Percentiles rank a stretch among this genome's conserved stretches.
Evolutionary conservation across 345 rosid genomes (phyloP).

Genomic region (Reutealis trisperma): DNA sequence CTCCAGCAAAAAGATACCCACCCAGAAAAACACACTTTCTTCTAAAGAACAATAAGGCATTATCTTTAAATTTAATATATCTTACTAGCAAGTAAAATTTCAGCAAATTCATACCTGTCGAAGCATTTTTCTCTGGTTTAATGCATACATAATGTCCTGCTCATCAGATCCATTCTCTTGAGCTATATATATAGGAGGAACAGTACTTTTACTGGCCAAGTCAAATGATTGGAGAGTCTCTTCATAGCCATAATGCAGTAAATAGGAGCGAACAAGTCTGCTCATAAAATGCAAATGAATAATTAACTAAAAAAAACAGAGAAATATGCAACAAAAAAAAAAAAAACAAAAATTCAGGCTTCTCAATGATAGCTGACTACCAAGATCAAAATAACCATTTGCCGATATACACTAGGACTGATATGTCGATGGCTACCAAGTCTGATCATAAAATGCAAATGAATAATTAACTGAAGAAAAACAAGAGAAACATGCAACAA

Average conservation of each 20-base stretch:
- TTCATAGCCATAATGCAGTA: conserved; percentile 90
- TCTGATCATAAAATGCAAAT: conserved; percentile 43
- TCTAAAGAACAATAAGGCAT: background rate
- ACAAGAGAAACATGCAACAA: background rate
- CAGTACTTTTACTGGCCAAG: conserved; percentile 65
- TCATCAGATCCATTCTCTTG: conserved; percentile 68
- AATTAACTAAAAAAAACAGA: background rate
- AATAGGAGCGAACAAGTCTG: conserved; percentile 89
- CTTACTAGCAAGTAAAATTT: background rate
- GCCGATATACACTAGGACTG: background rate
- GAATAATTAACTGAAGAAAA: background rate
- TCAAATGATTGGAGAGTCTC: conserved; percentile 91
- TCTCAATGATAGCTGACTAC: background rate
- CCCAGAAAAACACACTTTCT: background rate
- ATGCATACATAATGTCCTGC: conserved; percentile 62
- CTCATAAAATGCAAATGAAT: conserved; percentile 21
- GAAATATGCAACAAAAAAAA: background rate
- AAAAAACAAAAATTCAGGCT: background rate
- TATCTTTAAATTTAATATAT: background rate
- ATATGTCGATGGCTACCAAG: conserved; percentile 29
- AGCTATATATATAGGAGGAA: conserved; percentile 65
- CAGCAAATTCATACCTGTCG: conserved; percentile 63
- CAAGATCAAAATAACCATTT: background rate
- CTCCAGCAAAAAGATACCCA: background rate
- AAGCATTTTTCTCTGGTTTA: conserved; percentile 69